Evolutionary conservation across 108 stramenopile genomes (phyloP), one percentile per base, ranked within the genome.

Genomic region (Pseudonitzschia delicatissima): DNA sequence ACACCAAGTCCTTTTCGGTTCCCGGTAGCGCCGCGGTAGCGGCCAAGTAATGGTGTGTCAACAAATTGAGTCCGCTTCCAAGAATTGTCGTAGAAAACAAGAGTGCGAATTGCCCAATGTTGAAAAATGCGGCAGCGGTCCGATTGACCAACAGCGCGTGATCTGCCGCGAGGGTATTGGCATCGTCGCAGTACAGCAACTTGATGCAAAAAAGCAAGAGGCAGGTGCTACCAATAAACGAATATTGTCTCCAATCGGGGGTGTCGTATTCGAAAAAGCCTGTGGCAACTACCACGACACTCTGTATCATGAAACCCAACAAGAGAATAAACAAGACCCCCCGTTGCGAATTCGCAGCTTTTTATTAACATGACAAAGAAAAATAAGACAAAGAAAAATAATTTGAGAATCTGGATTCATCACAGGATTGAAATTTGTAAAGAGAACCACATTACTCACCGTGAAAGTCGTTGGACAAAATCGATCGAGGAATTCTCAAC

Each of bases 381-480:
- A 68, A 45, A 45, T 4, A 2, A 55, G 7, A 55, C 0, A 13
- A 27, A 44, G 11, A 34, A 59, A 3, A 68, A 36, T 59, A 36
- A 39, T 20, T 26, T 6, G 25, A 27, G 51, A 8, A 31, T 15
- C 40, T 58, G 25, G 26, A 29, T 29, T 58, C 57, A 8, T n/a
- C 12, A 52, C 9, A 52, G 23, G 9, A 25, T 52, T 1, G 15
- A 18, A 44, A 12, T 21, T 0, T 31, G 6, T 9, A 2, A 42
- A 26, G 25, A 2, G 37, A 51, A 15, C 13, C 13, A 23, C 23
- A 18, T 6, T 6, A 67, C 88, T 32, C 73, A 89, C 88, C 88
- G 64, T 88, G 82, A 79, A 92, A 92, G 48, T 92, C 91, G 77
- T 87, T 92, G n/a, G 82, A 77, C 72, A 91, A 67, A 62, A 92